A percentile compares a stretch with the other conserved stretches of the same genome.
phyloP scores from a whole-genome alignment of 192 early-diverging fungal species.

The Backusella morwellensis region DNA sequence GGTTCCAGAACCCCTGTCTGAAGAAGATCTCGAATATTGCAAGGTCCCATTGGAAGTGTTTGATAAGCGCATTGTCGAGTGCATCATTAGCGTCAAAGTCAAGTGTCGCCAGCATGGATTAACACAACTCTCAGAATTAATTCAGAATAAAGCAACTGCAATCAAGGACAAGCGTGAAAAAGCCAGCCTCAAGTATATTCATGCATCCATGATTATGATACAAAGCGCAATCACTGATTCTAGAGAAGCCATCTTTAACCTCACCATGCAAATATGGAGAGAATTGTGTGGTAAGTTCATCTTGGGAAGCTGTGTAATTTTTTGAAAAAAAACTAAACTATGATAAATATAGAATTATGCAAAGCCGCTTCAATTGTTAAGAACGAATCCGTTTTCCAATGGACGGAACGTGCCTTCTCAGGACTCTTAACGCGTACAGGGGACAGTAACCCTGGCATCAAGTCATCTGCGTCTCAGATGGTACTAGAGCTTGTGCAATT shows the following conservation, averaged over 20 bases:
- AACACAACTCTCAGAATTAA: background rate
- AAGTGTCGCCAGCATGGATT: slow-evolving; percentile 28
- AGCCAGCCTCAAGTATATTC: background rate
- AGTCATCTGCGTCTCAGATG: background rate
- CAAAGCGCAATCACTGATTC: slow-evolving; percentile 30
- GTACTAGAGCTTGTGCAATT: slow-evolving; percentile 6
- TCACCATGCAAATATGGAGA: slow-evolving; percentile 19
- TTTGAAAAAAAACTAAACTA: background rate
- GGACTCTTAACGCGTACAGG: slow-evolving; percentile 21
- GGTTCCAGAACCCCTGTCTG: slow-evolving; percentile 20
- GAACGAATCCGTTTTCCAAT: background rate
- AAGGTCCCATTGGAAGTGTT: slow-evolving; percentile 14
- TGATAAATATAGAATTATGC: slow-evolving; percentile 13
- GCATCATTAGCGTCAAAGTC: slow-evolving; percentile 24
- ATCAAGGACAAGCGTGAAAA: background rate
- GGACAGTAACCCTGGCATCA: slow-evolving; percentile 19
- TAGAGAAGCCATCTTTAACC: slow-evolving; percentile 19
- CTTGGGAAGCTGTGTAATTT: background rate
- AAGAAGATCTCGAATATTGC: slow-evolving; percentile 23
- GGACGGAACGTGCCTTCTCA: slow-evolving; percentile 13
- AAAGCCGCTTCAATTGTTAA: background rate
- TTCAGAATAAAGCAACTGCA: background rate
- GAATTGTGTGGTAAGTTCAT: slow-evolving; percentile 17
- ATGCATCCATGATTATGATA: slow-evolving; percentile 21
- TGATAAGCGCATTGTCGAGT: slow-evolving; percentile 19